Conservation (phyloP, 2,329 filamentous ascomycete species). For the Apiospora hydei region DNA sequence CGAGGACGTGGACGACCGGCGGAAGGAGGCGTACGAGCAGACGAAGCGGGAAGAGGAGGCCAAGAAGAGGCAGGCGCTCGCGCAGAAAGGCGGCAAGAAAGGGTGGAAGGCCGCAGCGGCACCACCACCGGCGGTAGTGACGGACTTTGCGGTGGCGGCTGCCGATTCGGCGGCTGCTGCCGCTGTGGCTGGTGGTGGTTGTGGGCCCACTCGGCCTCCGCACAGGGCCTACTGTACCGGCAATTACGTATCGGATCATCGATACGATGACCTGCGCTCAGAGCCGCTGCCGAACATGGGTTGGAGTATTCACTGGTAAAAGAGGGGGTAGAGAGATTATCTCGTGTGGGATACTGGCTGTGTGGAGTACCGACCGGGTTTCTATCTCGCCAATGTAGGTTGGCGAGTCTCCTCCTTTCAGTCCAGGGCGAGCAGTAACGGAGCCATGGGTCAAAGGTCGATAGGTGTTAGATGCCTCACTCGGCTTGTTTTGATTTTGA, state of each 20-base stretch:
- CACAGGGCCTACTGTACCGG: not conserved
- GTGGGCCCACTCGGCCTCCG: not conserved
- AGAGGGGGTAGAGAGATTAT: not conserved
- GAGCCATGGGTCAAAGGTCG: not conserved
- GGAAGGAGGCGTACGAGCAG: not conserved
- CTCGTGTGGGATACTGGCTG: not conserved
- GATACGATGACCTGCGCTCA: not conserved
- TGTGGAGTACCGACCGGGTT: not conserved
- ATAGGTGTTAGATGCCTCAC: not conserved
- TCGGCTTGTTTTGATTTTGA: not conserved
- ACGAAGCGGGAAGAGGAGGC: not conserved
- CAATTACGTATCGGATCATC: not conserved
- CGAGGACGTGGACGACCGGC: not conserved
- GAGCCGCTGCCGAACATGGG: not conserved
- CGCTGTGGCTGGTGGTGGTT: not conserved
- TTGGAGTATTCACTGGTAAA: not conserved
- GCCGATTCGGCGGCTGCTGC: not conserved
- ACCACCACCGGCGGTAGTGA: not conserved
- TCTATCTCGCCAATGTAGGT: not conserved
- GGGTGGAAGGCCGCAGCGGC: not conserved
- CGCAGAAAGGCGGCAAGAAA: not conserved
- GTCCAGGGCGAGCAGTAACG: not conserved
- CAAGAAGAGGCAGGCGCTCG: not conserved
- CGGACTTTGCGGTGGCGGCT: not conserved
- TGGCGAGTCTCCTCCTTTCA: not conserved